These are phyloP conservation scores for Adenanthera pavonina DNA, from an alignment of 306 rosid genomes.

Conservation along the genomic window DNA sequence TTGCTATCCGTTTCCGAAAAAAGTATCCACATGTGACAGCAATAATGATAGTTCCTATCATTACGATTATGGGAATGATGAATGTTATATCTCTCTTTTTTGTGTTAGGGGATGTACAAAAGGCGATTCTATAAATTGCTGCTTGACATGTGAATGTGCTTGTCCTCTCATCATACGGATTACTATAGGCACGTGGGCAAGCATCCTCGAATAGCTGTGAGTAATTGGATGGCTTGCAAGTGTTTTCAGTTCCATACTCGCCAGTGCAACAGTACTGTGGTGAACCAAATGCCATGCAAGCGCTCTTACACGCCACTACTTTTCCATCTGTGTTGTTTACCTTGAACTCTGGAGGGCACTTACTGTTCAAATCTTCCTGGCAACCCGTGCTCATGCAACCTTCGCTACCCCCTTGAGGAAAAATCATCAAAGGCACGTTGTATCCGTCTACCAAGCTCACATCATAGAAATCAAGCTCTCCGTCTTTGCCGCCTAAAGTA, in stretches of 20 bases:
- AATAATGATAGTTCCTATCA: too few species aligned
- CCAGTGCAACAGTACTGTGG: slow-evolving; percentile 70
- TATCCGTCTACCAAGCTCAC: slow-evolving; percentile 87
- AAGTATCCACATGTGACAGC: too few species aligned
- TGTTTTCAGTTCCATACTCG: background rate
- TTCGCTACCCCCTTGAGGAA: slow-evolving; percentile 46
- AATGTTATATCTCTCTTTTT: background rate
- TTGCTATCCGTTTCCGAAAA: too few species aligned
- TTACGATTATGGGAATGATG: too few species aligned
- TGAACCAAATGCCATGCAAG: slow-evolving; percentile 69
- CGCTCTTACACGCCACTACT: slow-evolving; percentile 30
- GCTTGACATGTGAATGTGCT: slow-evolving; percentile 60
- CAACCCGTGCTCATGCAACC: slow-evolving; percentile 69
- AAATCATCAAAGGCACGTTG: slow-evolving; percentile 77
- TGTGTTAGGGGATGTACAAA: slow-evolving; percentile 73
- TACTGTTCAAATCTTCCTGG: slow-evolving; percentile 61
- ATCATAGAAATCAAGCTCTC: slow-evolving; percentile 74
- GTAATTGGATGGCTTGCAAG: slow-evolving; percentile 60
- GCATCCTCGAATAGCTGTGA: slow-evolving; percentile 70
- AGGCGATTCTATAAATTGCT: slow-evolving; percentile 70
- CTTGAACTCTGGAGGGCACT: slow-evolving; percentile 76
- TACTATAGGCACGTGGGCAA: slow-evolving; percentile 86
- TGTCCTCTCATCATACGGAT: slow-evolving; percentile 72
- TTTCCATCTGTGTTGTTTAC: slow-evolving; percentile 40
- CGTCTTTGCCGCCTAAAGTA: slow-evolving; percentile 4